These are phyloP conservation scores for Rhizopogon vesiculosus DNA, from an alignment of 768 basidiomycete species.

Conservation along the genomic window DNA sequence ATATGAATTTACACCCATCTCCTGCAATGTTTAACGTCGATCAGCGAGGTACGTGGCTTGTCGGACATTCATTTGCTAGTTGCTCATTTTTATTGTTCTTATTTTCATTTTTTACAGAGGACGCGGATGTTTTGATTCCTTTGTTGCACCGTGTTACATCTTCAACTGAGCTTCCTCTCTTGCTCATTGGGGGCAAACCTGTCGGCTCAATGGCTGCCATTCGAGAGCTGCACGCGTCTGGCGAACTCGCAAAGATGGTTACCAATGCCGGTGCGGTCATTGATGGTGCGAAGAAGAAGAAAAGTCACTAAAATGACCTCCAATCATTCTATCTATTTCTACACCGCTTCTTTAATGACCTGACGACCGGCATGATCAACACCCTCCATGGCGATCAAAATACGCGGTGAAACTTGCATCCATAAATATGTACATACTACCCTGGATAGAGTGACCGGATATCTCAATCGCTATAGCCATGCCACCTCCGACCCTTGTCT, in stretches of 20 bases:
- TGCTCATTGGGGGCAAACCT: conserved; percentile 62
- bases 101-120: conserved; percentile 32
- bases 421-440: neutral
- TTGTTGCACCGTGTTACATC: conserved; percentile 59
- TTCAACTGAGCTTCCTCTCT: conserved; percentile 52
- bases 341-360: neutral
- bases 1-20: conserved; percentile 53
- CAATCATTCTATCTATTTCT: neutral
- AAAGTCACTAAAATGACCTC: neutral
- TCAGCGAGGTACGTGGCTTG: conserved; percentile 35
- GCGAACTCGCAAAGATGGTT: conserved; percentile 47
- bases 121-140: conserved; percentile 57
- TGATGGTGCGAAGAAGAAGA: conserved; percentile 49
- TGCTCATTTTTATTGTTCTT: neutral
- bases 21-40: conserved; percentile 72
- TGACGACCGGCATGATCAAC: neutral
- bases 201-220: conserved; percentile 52
- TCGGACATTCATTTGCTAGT: neutral
- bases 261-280: conserved; percentile 54
- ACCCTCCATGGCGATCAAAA: neutral
- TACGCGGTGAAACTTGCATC: neutral
- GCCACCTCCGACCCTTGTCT: neutral
- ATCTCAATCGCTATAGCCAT: neutral
- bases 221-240: conserved; percentile 41
- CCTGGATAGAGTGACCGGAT: neutral